Evolutionary conservation across 139 green algal species (phyloP).

Genomic region (Tetraselmis chui): DNA sequence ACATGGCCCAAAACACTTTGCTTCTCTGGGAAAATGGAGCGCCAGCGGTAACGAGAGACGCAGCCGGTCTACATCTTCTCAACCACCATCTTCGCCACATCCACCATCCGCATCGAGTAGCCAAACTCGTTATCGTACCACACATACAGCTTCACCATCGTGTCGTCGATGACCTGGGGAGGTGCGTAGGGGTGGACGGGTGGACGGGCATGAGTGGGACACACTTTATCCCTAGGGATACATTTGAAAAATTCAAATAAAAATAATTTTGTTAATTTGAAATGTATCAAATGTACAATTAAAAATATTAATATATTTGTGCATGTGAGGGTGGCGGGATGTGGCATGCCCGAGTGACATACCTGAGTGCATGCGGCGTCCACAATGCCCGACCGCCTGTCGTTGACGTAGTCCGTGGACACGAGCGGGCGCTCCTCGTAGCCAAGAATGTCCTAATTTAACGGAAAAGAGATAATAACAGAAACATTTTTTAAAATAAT

Average conservation of each 20-base stretch:
- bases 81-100: conserved; percentile 54
- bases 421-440: conserved; percentile 70
- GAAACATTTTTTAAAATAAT: not conserved
- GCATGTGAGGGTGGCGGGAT: not conserved
- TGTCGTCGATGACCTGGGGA: conserved; percentile 64
- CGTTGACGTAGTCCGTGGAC: conserved; percentile 76
- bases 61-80: too few relatives aligned
- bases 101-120: conserved; percentile 58
- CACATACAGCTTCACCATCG: conserved; percentile 75
- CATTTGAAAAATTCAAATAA: not conserved
- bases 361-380: conserved; percentile 68
- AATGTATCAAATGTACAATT: not conserved
- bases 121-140: conserved; percentile 88
- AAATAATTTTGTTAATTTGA: conserved; percentile 5
- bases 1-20: too few relatives aligned
- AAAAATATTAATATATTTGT: not conserved
- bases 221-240: not conserved
- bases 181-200: not conserved
- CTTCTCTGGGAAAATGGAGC: too few relatives aligned
- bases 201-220: not conserved
- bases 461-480: not conserved
- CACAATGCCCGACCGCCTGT: conserved; percentile 63
- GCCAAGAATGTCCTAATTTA: conserved; percentile 48
- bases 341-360: not conserved
- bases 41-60: too few relatives aligned